Percentiles rank a stretch among this genome's conserved stretches.
phyloP scores from a whole-genome alignment of 2,329 filamentous ascomycete species.

The Arthrinium phaeospermum region DNA sequence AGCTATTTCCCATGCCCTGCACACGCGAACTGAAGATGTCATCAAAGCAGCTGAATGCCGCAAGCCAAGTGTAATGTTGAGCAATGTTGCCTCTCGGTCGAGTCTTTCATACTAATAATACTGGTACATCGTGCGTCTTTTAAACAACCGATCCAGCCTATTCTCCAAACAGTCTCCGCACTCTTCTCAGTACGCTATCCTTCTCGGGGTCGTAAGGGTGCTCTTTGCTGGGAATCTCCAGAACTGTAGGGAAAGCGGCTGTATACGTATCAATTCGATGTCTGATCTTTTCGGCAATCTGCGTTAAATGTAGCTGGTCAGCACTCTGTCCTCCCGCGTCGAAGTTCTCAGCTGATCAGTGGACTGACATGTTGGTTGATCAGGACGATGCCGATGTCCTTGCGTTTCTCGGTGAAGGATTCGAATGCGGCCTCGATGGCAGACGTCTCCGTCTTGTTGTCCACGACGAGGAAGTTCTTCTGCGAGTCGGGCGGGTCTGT shows the following conservation, averaged over 20 bases:
- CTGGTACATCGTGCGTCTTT: background rate
- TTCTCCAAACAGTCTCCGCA: conserved; percentile 72
- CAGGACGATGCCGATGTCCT: conserved; percentile 94
- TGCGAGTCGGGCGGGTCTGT: conserved; percentile 86
- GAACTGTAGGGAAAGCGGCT: conserved; percentile 91
- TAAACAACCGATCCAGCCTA: conserved; percentile 44
- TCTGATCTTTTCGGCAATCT: conserved; percentile 95
- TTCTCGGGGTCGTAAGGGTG: conserved; percentile 99
- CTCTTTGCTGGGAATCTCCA: conserved; percentile 98
- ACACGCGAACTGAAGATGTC: background rate
- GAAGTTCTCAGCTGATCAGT: background rate
- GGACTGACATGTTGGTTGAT: conserved; percentile 93
- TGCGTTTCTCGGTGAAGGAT: conserved; percentile 84
- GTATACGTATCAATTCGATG: conserved; percentile 90
- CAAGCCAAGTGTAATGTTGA: background rate
- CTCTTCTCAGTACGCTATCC: conserved; percentile 92
- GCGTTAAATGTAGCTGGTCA: conserved; percentile 18
- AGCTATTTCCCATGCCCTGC: background rate
- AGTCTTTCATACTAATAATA: background rate
- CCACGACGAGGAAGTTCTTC: conserved; percentile 98
- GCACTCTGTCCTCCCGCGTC: conserved; percentile 27
- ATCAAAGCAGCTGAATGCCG: background rate
- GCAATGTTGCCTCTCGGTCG: background rate
- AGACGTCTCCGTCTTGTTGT: conserved; percentile 87
- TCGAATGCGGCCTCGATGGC: conserved; percentile 91